These are phyloP conservation scores for Podaxis rugospora DNA, from an alignment of 768 basidiomycete species.

Conservation along the genomic window DNA sequence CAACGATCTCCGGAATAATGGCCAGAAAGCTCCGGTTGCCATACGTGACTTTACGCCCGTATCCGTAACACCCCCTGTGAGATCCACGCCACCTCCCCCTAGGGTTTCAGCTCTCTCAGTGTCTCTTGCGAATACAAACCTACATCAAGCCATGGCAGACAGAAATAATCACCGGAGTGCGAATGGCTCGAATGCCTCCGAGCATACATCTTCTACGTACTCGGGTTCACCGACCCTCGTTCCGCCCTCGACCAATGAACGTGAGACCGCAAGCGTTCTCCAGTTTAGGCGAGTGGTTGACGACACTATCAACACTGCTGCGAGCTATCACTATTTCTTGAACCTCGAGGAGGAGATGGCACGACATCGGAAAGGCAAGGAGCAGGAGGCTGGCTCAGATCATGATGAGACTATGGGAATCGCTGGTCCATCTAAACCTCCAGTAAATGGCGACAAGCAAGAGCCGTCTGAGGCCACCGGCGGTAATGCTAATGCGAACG, in stretches of 20 bases:
- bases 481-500: conserved; percentile 15
- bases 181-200: conserved; percentile 18
- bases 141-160: conserved; percentile 46
- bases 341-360: conserved; percentile 41
- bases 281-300: conserved; percentile 35
- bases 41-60: conserved; percentile 57
- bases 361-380: conserved; percentile 21
- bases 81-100: conserved; percentile 33
- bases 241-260: conserved; percentile 17
- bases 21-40: conserved; percentile 29
- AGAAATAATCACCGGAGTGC: conserved; percentile 17
- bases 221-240: conserved; percentile 32
- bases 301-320: conserved; percentile 38
- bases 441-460: conserved; percentile 14
- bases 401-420: conserved; percentile 14
- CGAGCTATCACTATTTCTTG: conserved; percentile 41
- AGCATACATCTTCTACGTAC: conserved; percentile 24
- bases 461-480: conserved; percentile 14
- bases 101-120: conserved; percentile 63
- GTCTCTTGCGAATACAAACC: conserved; percentile 57
- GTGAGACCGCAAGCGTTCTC: conserved; percentile 32
- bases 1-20: conserved; percentile 12
- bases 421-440: conserved; percentile 19
- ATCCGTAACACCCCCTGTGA: conserved; percentile 30
- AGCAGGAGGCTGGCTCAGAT: conserved; percentile 8